These are phyloP conservation scores for Mucor mucedo DNA, from an alignment of 371 early-diverging fungal species.

Conservation along the genomic window DNA sequence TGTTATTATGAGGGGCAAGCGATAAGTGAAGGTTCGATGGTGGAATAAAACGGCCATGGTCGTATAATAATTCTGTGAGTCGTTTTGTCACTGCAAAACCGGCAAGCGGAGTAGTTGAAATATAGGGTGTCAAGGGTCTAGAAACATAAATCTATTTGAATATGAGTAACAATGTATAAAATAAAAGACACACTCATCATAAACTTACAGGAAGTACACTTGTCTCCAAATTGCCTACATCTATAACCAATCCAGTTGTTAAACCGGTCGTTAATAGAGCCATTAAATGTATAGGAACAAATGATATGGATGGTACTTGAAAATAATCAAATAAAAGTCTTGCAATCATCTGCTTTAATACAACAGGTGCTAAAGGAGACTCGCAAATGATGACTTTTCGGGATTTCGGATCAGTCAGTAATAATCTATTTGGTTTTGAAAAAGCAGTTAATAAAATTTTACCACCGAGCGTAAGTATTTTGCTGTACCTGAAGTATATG, in stretches of 20 bases:
- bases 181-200: neutral
- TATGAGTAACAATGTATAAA: neutral
- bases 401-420: constrained; percentile 85
- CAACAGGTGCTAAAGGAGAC: constrained; percentile 73
- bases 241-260: constrained; percentile 82
- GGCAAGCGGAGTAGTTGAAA: constrained; percentile 75
- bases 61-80: constrained; percentile 61
- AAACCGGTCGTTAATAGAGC: constrained; percentile 82
- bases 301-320: constrained; percentile 84
- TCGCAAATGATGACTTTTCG: constrained; percentile 89
- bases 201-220: constrained; percentile 77
- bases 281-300: constrained; percentile 76
- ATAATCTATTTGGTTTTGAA: constrained; percentile 41
- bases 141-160: constrained; percentile 73
- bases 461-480: neutral
- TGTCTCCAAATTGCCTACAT: constrained; percentile 81
- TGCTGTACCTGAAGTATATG: constrained; percentile 48
- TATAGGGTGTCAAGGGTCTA: constrained; percentile 74
- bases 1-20: constrained; percentile 50
- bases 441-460: no score
- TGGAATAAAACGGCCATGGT: constrained; percentile 57
- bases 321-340: constrained; percentile 79
- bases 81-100: constrained; percentile 67
- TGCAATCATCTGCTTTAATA: constrained; percentile 75
- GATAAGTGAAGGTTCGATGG: constrained; percentile 50